Percentiles rank a stretch among this genome's conserved stretches.
These are phyloP conservation scores for Fraxinus albicans DNA, from an alignment of 305 asterid species.

Conservation along the genomic window DNA sequence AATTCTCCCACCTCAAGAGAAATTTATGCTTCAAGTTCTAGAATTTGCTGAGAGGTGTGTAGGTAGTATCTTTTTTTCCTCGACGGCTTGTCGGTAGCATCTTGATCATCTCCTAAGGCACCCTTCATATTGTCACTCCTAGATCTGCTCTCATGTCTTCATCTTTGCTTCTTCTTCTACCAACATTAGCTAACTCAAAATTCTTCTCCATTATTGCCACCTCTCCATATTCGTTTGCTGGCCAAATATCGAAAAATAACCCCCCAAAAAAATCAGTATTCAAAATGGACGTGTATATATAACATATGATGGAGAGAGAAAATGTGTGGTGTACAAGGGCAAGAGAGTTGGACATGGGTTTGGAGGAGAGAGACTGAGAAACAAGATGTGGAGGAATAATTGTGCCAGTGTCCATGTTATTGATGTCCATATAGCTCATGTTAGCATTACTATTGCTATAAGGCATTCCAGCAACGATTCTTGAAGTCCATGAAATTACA, in stretches of 20 bases:
- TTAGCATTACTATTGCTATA: slow-evolving; percentile 27
- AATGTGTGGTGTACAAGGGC: slow-evolving; percentile 33
- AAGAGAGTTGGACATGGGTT: slow-evolving; percentile 49
- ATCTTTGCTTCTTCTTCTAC: slow-evolving; percentile 68
- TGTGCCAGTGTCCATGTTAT: slow-evolving; percentile 43
- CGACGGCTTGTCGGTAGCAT: slow-evolving; percentile 63
- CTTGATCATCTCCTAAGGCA: slow-evolving; percentile 76
- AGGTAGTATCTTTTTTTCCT: slow-evolving; percentile 90
- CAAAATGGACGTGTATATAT: not conserved
- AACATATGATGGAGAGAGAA: not conserved
- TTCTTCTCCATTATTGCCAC: slow-evolving; percentile 41
- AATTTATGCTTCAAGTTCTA: slow-evolving; percentile 79
- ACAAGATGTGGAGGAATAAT: slow-evolving; percentile 55
- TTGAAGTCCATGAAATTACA: slow-evolving; percentile 66
- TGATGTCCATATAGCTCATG: slow-evolving; percentile 12
- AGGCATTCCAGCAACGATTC: slow-evolving; percentile 47
- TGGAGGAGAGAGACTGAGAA: slow-evolving; percentile 51
- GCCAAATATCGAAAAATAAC: not conserved
- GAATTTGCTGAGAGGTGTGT: slow-evolving; percentile 97
- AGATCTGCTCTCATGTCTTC: slow-evolving; percentile 66
- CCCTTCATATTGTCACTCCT: slow-evolving; percentile 45
- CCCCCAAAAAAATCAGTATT: not conserved
- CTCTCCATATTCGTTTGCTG: slow-evolving; percentile 79
- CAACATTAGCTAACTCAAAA: slow-evolving; percentile 32
- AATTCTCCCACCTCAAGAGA: not conserved